Conservation (phyloP, 148 eudicot genomes). For the Gaultheria prostrata region DNA sequence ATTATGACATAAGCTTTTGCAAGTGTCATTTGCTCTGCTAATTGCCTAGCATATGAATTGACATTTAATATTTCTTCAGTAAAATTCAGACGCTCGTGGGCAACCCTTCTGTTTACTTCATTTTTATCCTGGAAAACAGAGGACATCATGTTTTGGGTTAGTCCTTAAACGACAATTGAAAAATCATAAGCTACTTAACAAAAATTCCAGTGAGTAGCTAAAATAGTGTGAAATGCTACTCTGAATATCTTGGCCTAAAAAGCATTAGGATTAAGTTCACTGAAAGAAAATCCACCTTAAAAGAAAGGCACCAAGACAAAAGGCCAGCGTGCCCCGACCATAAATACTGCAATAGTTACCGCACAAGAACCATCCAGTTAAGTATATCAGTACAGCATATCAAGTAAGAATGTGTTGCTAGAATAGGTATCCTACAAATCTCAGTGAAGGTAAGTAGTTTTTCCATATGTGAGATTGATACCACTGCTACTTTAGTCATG, state of each 20-base stretch:
- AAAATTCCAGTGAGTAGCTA: not conserved
- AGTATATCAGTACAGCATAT: not conserved
- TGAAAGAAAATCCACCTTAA: not conserved
- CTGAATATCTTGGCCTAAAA: not conserved
- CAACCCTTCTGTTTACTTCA: conserved; percentile 18
- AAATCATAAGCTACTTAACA: conserved; percentile 9
- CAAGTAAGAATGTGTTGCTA: not conserved
- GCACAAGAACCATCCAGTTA: not conserved
- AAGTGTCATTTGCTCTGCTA: conserved; percentile 73
- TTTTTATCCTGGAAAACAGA: conserved; percentile 43
- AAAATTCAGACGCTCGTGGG: conserved; percentile 34
- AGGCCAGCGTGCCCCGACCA: not conserved
- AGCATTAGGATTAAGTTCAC: not conserved
- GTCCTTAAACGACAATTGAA: not conserved
- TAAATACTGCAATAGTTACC: not conserved
- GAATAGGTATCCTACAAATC: not conserved
- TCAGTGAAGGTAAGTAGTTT: not conserved
- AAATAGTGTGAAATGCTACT: not conserved
- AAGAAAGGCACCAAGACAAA: not conserved
- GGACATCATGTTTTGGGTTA: conserved; percentile 11
- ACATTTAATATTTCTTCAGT: conserved; percentile 47
- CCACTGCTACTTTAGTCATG: not conserved
- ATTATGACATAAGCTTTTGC: conserved; percentile 79
- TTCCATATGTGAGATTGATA: not conserved
- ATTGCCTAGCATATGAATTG: conserved; percentile 61